Evolutionary conservation across 805 yeast genomes (phyloP).

Genomic region (Starmera caribaea): DNA sequence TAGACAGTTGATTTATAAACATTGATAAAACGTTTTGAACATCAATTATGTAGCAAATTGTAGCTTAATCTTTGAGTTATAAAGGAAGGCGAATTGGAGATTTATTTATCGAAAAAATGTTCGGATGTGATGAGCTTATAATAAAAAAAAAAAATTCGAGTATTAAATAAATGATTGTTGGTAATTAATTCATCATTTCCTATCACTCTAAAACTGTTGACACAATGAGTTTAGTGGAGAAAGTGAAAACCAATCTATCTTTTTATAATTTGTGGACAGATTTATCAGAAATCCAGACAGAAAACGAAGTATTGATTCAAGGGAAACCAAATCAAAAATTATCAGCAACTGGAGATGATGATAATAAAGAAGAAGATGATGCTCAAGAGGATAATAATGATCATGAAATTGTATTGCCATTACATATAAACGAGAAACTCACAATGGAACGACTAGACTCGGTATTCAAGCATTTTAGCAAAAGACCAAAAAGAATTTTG

Average conservation of each 20-base stretch:
- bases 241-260: constrained; percentile 14
- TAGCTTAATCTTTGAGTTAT: too few species aligned
- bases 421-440: constrained; percentile 18
- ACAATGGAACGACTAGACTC: constrained; percentile 28
- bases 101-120: too few species aligned
- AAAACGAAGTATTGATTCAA: constrained; percentile 3
- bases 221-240: not conserved
- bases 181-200: too few species aligned
- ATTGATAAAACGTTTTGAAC: too few species aligned
- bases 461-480: constrained; percentile 26
- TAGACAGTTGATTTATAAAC: not conserved
- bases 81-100: too few species aligned
- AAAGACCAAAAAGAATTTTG: constrained; percentile 35
- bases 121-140: not conserved
- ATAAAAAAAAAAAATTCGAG: too few species aligned
- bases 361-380: not conserved
- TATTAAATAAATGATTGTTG: too few species aligned
- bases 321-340: constrained; percentile 16
- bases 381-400: not conserved
- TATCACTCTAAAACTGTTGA: too few species aligned
- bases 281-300: constrained; percentile 7
- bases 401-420: constrained; percentile 26
- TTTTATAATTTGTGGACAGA: constrained; percentile 16
- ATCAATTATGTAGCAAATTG: too few species aligned
- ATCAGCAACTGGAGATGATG: not conserved